These are phyloP conservation scores for Mycena vulgaris DNA, from an alignment of 768 basidiomycete species.

Conservation along the genomic window DNA sequence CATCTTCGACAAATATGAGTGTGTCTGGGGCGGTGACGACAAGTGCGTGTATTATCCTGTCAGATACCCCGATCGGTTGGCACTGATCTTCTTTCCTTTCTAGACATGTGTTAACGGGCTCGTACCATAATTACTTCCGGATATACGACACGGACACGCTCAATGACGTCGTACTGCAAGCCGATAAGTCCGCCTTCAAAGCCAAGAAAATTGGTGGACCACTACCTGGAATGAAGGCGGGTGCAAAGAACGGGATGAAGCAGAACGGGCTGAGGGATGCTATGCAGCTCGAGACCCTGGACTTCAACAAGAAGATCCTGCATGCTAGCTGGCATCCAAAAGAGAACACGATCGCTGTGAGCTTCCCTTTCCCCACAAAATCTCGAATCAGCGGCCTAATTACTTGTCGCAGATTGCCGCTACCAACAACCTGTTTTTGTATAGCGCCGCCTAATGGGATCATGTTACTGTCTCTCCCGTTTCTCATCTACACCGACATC, in stretches of 20 bases:
- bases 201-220: constrained; percentile 98
- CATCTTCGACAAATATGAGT: constrained; percentile 99
- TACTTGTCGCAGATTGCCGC: constrained; percentile 82
- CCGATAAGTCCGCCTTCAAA: constrained; percentile 99
- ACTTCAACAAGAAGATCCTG: constrained; percentile 98
- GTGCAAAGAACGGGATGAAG: constrained; percentile 83
- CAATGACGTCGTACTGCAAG: constrained; percentile 94
- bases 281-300: constrained; percentile 88
- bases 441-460: constrained; percentile 74
- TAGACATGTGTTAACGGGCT: constrained; percentile 98
- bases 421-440: constrained; percentile 95
- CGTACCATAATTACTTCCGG: constrained; percentile 99
- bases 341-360: constrained; percentile 97
- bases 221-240: constrained; percentile 76
- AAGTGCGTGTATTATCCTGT: constrained; percentile 77
- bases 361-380: constrained; percentile 47
- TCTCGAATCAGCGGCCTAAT: constrained; percentile 8
- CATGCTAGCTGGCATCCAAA: constrained; percentile 98
- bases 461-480: constrained; percentile 13
- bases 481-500: constrained; percentile 34
- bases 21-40: constrained; percentile 97
- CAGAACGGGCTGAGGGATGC: constrained; percentile 82
- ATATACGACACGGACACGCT: constrained; percentile 95
- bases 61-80: constrained; percentile 36
- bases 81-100: constrained; percentile 40